These are phyloP conservation scores for Calonectria montana DNA, from an alignment of 2,329 filamentous ascomycete genomes.

Conservation along the genomic window DNA sequence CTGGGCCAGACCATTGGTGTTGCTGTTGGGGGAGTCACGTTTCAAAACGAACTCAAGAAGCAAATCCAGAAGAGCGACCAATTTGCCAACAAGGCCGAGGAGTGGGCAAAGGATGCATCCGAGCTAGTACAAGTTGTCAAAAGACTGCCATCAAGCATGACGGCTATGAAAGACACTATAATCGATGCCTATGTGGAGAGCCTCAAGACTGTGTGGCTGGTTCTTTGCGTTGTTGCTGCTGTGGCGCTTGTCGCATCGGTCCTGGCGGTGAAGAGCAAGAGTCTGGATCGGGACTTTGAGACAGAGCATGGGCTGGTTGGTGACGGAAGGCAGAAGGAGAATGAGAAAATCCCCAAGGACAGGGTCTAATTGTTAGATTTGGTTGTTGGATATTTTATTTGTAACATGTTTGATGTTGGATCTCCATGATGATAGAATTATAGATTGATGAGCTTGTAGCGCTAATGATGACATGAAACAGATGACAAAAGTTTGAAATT, in stretches of 20 bases:
- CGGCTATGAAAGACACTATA: slow-evolving; percentile 39
- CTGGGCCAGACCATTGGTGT: slow-evolving; percentile 75
- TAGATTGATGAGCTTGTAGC: background rate
- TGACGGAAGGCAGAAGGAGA: background rate
- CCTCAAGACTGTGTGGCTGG: slow-evolving; percentile 48
- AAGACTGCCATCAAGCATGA: slow-evolving; percentile 53
- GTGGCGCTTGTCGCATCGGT: slow-evolving; percentile 33
- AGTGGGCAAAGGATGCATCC: slow-evolving; percentile 68
- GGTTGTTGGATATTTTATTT: background rate
- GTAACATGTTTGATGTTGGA: background rate
- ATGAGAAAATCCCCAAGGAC: slow-evolving; percentile 1
- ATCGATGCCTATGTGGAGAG: slow-evolving; percentile 48
- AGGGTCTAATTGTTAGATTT: slow-evolving; percentile 23
- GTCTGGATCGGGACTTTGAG: slow-evolving; percentile 37
- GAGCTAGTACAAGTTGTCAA: slow-evolving; percentile 61
- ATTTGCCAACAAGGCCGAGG: slow-evolving; percentile 54
- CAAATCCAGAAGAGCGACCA: slow-evolving; percentile 60
- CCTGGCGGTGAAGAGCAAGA: slow-evolving; percentile 31
- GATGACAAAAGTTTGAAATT: background rate
- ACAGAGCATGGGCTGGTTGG: slow-evolving; percentile 32
- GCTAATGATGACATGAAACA: background rate
- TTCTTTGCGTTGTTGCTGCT: slow-evolving; percentile 45
- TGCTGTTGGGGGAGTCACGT: slow-evolving; percentile 74
- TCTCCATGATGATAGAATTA: background rate
- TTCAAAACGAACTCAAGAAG: slow-evolving; percentile 72